These are phyloP conservation scores for Irpex sp. DNA, from an alignment of 1,284 basidiomycete genomes.

Conservation along the genomic window DNA sequence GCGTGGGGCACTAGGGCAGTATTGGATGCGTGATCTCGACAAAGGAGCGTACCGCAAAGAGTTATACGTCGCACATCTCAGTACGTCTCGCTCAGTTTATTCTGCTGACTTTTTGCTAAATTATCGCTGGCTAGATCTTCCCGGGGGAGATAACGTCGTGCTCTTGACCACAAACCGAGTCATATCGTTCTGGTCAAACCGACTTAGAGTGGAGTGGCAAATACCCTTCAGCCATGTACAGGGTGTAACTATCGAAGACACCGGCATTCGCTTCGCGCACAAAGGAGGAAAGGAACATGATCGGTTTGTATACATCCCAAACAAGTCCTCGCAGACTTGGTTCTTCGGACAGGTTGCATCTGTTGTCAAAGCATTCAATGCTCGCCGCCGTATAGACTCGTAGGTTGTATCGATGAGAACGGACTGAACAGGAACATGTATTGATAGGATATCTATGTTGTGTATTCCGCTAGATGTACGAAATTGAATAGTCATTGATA, in stretches of 20 bases:
- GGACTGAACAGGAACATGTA: constrained; percentile 20
- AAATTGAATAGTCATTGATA: constrained; percentile 2
- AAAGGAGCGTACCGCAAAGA: constrained; percentile 85
- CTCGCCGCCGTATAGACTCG: constrained; percentile 65
- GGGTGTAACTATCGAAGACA: constrained; percentile 86
- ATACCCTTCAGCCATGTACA: constrained; percentile 85
- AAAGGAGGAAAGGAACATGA: constrained; percentile 70
- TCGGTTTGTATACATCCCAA: constrained; percentile 73
- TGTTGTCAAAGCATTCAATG: constrained; percentile 74
- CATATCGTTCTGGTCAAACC: constrained; percentile 84
- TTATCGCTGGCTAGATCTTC: constrained; percentile 48
- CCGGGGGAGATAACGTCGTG: constrained; percentile 81
- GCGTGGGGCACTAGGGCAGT: constrained; percentile 92
- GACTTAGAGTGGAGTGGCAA: constrained; percentile 89
- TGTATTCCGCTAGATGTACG: constrained; percentile 12
- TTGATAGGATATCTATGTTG: constrained; percentile 17
- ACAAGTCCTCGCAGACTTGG: constrained; percentile 72
- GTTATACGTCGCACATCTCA: constrained; percentile 89
- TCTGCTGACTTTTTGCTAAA: not conserved
- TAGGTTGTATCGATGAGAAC: constrained; percentile 13
- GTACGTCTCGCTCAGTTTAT: constrained; percentile 35
- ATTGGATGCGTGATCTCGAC: constrained; percentile 93
- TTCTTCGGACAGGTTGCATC: constrained; percentile 73
- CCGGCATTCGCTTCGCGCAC: constrained; percentile 82
- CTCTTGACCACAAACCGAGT: constrained; percentile 79